These are phyloP conservation scores for Pythium periplocum DNA, from an alignment of 352 stramenopile genomes.

Conservation along the genomic window DNA sequence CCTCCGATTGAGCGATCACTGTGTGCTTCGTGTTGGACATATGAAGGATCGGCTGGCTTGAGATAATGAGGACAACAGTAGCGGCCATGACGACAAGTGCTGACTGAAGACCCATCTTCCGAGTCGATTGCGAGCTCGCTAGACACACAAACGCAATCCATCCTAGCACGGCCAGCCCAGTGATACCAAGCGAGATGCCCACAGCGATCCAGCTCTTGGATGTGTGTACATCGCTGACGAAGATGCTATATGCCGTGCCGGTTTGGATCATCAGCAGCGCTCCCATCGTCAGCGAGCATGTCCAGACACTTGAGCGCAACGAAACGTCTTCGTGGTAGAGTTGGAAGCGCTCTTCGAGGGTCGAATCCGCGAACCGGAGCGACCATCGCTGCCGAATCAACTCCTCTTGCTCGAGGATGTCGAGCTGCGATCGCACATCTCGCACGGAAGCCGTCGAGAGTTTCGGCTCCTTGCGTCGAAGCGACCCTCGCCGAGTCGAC, in stretches of 20 bases:
- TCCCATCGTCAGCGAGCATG: constrained; percentile 24
- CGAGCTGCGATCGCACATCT: constrained; percentile 40
- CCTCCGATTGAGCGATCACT: constrained; percentile 27
- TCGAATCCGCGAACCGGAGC: constrained; percentile 36
- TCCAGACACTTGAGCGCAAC: constrained; percentile 27
- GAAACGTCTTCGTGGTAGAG: constrained; percentile 53
- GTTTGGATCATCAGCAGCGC: constrained; percentile 35
- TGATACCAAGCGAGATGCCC: constrained; percentile 6
- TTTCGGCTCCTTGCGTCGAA: constrained; percentile 21
- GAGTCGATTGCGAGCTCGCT: neutral
- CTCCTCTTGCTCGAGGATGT: constrained; percentile 41
- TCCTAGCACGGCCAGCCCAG: neutral
- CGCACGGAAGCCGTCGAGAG: constrained; percentile 47
- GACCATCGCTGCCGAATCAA: constrained; percentile 33
- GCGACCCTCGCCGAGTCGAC: neutral
- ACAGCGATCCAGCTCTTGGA: too few species aligned
- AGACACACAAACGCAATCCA: constrained; percentile 7
- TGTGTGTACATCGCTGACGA: too few species aligned
- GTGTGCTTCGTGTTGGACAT: constrained; percentile 4
- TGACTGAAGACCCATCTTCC: neutral
- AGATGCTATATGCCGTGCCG: constrained; percentile 7
- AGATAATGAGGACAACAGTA: neutral
- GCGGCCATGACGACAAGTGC: constrained; percentile 10
- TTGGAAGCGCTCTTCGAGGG: constrained; percentile 53
- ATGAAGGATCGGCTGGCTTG: neutral